phyloP scores from a whole-genome alignment of 2,329 filamentous ascomycete genomes.

The Rachicladosporium sp. region DNA sequence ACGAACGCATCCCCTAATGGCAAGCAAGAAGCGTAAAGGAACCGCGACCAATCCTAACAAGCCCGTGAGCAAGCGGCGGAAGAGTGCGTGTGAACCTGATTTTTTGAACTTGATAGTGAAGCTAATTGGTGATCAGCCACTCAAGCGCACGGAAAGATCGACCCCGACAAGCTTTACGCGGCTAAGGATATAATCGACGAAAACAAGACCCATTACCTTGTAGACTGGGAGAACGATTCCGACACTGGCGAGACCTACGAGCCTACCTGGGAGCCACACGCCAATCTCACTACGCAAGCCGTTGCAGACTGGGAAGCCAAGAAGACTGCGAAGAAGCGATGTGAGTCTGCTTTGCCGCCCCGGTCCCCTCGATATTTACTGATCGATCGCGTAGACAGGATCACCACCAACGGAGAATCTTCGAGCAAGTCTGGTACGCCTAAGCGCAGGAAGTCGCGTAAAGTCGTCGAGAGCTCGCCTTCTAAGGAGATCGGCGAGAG shows the following conservation, averaged over 20 bases:
- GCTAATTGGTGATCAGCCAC: background rate
- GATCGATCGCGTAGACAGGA: too few relatives aligned
- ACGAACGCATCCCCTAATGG: background rate
- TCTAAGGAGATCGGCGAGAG: constrained; percentile 16
- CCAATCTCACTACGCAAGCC: constrained; percentile 23
- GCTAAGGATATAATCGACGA: constrained; percentile 23
- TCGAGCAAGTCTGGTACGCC: too few relatives aligned
- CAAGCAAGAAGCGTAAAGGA: background rate
- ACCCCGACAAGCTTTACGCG: constrained; percentile 14
- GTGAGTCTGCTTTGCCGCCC: constrained; percentile 1
- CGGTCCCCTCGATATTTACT: background rate
- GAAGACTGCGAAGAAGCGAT: constrained; percentile 9
- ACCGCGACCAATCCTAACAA: constrained; percentile 3
- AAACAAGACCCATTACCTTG: constrained; percentile 32
- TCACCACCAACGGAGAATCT: too few relatives aligned
- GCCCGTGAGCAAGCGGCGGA: constrained; percentile 2
- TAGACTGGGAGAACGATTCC: constrained; percentile 47
- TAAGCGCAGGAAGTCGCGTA: constrained; percentile 1
- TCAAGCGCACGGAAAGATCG: constrained; percentile 18
- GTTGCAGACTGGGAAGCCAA: constrained; percentile 25
- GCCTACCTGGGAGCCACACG: constrained; percentile 40
- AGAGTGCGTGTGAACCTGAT: background rate
- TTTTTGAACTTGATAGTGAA: background rate
- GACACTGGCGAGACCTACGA: constrained; percentile 35
- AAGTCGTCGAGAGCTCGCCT: constrained; percentile 13